Evolutionary conservation across 371 early-diverging fungal species (phyloP), one percentile per base, ranked within the genome.

Genomic region (Mucor lusitanicus): DNA sequence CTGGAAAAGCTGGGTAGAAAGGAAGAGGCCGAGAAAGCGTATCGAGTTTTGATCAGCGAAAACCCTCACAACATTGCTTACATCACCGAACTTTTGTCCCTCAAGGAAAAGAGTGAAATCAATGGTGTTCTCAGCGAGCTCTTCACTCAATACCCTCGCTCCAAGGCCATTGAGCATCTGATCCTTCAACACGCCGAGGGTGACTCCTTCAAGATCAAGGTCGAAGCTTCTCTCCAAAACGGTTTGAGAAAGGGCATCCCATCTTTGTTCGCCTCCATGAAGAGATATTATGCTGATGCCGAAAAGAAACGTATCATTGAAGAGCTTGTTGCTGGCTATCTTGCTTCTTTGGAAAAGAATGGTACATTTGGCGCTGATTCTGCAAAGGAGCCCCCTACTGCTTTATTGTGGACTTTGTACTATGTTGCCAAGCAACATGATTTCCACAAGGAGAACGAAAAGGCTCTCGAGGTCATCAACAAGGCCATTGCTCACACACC

Each of bases 171-270:
- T 59, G 87, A 92, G 67, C 85, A 89, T 23, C 68, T 92, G 48
- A 91, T 94, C 11, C 85, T 98, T 6, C 78, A 87, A 3, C 89
- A 90, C 73, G 87, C 90, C 25, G 75, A 81, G 17, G 97, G 93
- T 61, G 88, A 90, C 15, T 69, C 77, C 25, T 97, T 98, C 82
- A 82, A 79, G 25, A 61, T 64, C 23, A 77, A 81, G 61, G 87
- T 88, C 1, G 91, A 89, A 40, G 77, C 73, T 25, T 89, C 92
- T 65, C 79, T 95, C 15, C 88, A 87, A 54, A 82, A 75, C 19
- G 86, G 88, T 54, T 86, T 98, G 68, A 86, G 92, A 68, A 96
- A 96, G 81, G 96, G 97, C 35, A 91, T 97, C 3, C 97, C 97
- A 4, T 97, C 97, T 1, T 73, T 96, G 57, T 97, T 97, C 70